A percentile compares a stretch with the other conserved stretches of the same genome.
These are phyloP conservation scores for Tulasnella sp. DNA, from an alignment of 768 basidiomycete species.

Conservation along the genomic window DNA sequence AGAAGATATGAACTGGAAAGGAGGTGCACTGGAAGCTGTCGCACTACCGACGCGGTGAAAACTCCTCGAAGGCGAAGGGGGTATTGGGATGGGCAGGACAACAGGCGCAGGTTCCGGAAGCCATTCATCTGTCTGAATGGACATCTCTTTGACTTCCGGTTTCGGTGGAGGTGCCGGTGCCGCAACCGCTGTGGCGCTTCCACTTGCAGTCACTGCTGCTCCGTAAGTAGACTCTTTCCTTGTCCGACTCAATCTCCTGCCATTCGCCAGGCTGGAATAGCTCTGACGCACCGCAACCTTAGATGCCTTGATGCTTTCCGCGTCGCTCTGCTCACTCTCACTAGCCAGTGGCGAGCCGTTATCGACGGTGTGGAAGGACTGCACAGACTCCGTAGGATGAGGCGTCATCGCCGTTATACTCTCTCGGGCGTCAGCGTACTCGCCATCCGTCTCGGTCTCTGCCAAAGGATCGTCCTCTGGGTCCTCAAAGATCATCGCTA, in stretches of 20 bases:
- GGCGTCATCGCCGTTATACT: constrained; percentile 53
- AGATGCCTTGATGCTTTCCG: constrained; percentile 66
- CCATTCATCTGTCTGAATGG: constrained; percentile 74
- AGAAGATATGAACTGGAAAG: constrained; percentile 53
- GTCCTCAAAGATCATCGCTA: constrained; percentile 16
- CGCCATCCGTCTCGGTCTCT: constrained; percentile 51
- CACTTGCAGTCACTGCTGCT: not conserved
- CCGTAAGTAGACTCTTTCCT: not conserved
- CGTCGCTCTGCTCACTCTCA: constrained; percentile 41
- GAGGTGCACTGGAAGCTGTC: constrained; percentile 38
- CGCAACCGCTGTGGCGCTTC: not conserved
- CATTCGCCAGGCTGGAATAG: constrained; percentile 3
- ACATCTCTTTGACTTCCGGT: constrained; percentile 61
- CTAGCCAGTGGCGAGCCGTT: constrained; percentile 29
- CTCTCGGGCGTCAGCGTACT: constrained; percentile 69
- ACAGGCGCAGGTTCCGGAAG: constrained; percentile 34
- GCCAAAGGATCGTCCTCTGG: constrained; percentile 41
- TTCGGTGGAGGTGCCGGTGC: constrained; percentile 31
- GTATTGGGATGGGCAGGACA: constrained; percentile 23
- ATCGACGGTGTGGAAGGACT: constrained; percentile 69
- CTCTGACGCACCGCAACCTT: constrained; percentile 25
- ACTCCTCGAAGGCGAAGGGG: constrained; percentile 24
- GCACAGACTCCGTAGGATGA: constrained; percentile 41
- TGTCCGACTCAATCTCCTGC: constrained; percentile 8
- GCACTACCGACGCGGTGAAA: constrained; percentile 38